Evolutionary conservation across 2,329 filamentous ascomycete genomes (phyloP), one percentile per base, ranked within the genome.

Genomic region (Cadophora malorum): DNA sequence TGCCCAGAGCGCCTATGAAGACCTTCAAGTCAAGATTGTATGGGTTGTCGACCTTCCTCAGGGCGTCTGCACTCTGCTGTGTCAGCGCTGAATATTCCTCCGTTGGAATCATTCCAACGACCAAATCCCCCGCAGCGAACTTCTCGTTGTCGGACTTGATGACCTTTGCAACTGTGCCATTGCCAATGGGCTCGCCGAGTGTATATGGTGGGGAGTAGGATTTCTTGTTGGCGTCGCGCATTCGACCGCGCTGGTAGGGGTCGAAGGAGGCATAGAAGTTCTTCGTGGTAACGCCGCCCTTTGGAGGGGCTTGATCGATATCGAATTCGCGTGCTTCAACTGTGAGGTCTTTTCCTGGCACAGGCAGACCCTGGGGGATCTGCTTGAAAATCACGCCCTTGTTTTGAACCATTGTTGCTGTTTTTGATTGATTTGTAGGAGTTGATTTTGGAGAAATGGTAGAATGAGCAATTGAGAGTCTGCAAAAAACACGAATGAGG

Each of bases 201-300:
- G 83, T 77, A 76, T 89, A 93, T 2, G 90, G 79, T 1, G 89
- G 83, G 25, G 83, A 78, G 82, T 94, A 96, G 10, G 91, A 93
- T 80, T 91, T 88, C 77, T 81, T 75, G 45, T 82, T 78, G 7
- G 91, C 77, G 59, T 83, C 80, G 59, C 92, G 89, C 91, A 97
- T 94, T 73, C 88, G 87, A 69, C 91, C 91, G 67, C 94, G 91
- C 83, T 92, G 88, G 82, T 96, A 97, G 1, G 93, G 93, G 79
- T 97, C 93, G 81, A 91, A 91, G 50, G 91, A 75, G 47, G 71
- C 70, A 79, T 91, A 93, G 75, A 90, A 85, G 74, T 91, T 86
- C 81, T 93, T 87, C 71, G 90, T 81, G 38, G 87, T 87, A 60
- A 96, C 79, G 50, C 93, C 90, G 71, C 91, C 90, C 55, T 85